Conservation (phyloP, 306 rosid genomes). For the Cercis canadensis region DNA sequence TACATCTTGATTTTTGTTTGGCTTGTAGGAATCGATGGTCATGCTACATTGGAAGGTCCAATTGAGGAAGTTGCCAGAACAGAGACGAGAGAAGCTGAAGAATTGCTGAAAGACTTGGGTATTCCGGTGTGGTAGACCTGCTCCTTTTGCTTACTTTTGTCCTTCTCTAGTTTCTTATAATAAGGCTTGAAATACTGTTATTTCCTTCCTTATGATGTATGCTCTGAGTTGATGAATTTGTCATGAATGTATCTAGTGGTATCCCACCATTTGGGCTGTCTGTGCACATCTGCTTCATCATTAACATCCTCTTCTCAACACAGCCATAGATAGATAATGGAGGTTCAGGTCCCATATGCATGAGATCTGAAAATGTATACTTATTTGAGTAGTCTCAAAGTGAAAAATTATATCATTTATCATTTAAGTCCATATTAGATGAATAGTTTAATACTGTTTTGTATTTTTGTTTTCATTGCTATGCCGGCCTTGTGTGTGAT, state of each 20-base stretch:
- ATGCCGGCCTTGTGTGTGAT: not conserved
- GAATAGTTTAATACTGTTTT: no score
- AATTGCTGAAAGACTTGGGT: slow-evolving; percentile 78
- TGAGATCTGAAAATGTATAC: not conserved
- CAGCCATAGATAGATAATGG: not conserved
- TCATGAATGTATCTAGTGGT: not conserved
- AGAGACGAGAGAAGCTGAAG: slow-evolving; percentile 84
- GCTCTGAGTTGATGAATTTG: not conserved
- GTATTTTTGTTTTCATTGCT: not conserved
- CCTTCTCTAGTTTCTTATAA: slow-evolving; percentile 14
- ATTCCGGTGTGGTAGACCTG: slow-evolving; percentile 65
- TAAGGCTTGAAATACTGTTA: slow-evolving; percentile 26
- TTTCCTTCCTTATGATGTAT: slow-evolving; percentile 2
- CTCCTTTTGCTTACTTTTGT: slow-evolving; percentile 28
- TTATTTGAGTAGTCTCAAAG: not conserved
- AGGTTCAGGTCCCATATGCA: slow-evolving; percentile 1
- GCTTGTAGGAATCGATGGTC: slow-evolving; percentile 70
- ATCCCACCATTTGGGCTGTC: not conserved
- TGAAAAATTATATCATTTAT: slow-evolving; percentile 8
- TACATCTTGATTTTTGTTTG: slow-evolving; percentile 26
- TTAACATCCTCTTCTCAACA: slow-evolving; percentile 1
- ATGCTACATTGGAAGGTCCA: slow-evolving; percentile 74
- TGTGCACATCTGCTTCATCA: not conserved
- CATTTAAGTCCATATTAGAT: not conserved
- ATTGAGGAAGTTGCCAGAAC: slow-evolving; percentile 88